phyloP scores from a whole-genome alignment of 2,329 filamentous ascomycete genomes.

The Aspergillus sp. region DNA sequence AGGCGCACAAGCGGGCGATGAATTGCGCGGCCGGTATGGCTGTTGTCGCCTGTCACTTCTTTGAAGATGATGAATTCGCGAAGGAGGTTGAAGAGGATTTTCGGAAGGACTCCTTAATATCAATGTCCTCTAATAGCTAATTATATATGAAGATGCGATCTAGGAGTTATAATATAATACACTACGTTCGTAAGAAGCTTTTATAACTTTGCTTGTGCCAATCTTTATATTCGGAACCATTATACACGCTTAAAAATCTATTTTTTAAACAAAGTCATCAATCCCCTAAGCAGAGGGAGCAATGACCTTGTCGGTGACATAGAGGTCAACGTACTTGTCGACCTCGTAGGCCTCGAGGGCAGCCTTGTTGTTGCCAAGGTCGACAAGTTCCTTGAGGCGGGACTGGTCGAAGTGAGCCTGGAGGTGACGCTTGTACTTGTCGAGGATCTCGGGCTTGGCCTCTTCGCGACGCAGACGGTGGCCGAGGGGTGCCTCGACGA shows the following conservation, averaged over 20 bases:
- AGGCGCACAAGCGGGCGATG: slow-evolving; percentile 47
- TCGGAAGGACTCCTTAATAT: background rate
- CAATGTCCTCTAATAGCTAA: background rate
- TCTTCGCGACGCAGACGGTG: slow-evolving; percentile 90
- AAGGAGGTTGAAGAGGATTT: slow-evolving; percentile 27
- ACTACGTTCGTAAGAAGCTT: background rate
- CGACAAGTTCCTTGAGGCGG: slow-evolving; percentile 78
- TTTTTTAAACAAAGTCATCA: slow-evolving; percentile 4
- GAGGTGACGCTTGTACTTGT: slow-evolving; percentile 93
- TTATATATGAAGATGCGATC: background rate
- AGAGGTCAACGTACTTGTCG: slow-evolving; percentile 92
- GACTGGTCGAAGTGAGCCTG: slow-evolving; percentile 75
- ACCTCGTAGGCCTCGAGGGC: slow-evolving; percentile 78
- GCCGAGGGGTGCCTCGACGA: slow-evolving; percentile 90
- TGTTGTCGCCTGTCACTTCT: slow-evolving; percentile 29
- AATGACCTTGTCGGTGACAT: slow-evolving; percentile 56
- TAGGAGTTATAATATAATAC: background rate
- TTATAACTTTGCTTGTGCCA: background rate
- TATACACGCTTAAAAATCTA: slow-evolving; percentile 10
- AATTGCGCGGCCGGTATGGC: slow-evolving; percentile 32
- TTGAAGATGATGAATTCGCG: slow-evolving; percentile 30
- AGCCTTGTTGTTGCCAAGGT: slow-evolving; percentile 72
- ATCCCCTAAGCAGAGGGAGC: slow-evolving; percentile 20
- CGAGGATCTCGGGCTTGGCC: slow-evolving; percentile 94
- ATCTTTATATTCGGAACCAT: background rate